A percentile compares a stretch with the other conserved stretches of the same genome.
Conservation (phyloP, 495 filamentous ascomycete genomes). For the Daldinia decipiens region DNA sequence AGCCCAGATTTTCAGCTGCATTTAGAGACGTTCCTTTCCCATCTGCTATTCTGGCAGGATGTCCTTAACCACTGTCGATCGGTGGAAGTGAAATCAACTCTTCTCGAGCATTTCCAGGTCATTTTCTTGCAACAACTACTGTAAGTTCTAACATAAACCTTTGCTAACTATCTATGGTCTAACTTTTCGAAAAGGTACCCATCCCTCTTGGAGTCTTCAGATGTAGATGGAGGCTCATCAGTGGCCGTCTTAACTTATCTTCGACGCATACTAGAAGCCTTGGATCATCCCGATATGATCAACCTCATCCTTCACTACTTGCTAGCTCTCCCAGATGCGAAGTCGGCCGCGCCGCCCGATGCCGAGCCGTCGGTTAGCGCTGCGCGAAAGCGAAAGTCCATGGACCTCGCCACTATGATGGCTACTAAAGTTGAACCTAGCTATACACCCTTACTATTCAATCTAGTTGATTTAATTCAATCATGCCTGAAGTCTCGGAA, state of each 20-base stretch:
- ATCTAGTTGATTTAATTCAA: slow-evolving; percentile 88
- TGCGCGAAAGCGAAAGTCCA: slow-evolving; percentile 83
- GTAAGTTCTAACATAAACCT: slow-evolving; percentile 60
- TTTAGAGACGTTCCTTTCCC: slow-evolving; percentile 92
- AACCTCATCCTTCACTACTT: slow-evolving; percentile 94
- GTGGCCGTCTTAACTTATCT: slow-evolving; percentile 96
- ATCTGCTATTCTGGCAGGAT: slow-evolving; percentile 97
- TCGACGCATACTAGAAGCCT: slow-evolving; percentile 84
- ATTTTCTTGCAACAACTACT: slow-evolving; percentile 94
- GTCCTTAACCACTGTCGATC: slow-evolving; percentile 95
- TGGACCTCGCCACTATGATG: slow-evolving; percentile 83
- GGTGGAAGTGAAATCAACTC: slow-evolving; percentile 85
- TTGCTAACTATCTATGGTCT: neutral
- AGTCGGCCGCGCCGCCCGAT: slow-evolving; percentile 22
- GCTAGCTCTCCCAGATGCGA: slow-evolving; percentile 74
- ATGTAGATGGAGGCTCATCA: slow-evolving; percentile 94
- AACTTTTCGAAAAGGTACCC: slow-evolving; percentile 73
- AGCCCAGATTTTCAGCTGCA: slow-evolving; percentile 77
- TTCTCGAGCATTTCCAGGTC: slow-evolving; percentile 97
- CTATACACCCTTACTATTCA: slow-evolving; percentile 88
- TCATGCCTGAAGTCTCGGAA: slow-evolving; percentile 85
- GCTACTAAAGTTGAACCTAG: slow-evolving; percentile 73
- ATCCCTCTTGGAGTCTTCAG: slow-evolving; percentile 93
- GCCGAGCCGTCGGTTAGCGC: slow-evolving; percentile 60
- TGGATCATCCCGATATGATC: slow-evolving; percentile 92